Evolutionary conservation across 1,284 basidiomycete genomes (phyloP).

Genomic region (Macrocystidia cucumis): DNA sequence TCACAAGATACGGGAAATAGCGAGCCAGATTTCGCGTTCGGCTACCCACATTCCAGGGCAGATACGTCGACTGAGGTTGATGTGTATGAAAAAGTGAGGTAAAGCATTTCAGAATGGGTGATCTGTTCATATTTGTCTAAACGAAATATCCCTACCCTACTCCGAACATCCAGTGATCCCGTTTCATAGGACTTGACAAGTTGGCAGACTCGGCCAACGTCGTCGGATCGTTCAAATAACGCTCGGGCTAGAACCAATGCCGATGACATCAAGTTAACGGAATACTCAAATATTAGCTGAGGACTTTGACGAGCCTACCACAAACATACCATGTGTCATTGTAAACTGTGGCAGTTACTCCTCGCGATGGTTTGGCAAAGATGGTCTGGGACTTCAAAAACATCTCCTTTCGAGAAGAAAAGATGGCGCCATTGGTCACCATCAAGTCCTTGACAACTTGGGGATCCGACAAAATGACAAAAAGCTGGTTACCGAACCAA

Average conservation of each 20-base stretch:
- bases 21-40: conserved; percentile 30
- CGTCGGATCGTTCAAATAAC: conserved; percentile 19
- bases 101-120: conserved; percentile 2
- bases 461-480: conserved; percentile 29
- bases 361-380: conserved; percentile 24
- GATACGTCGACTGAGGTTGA: conserved; percentile 31
- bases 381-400: conserved; percentile 11
- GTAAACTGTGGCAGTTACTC: conserved; percentile 31
- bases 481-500: conserved; percentile 30
- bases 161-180: conserved; percentile 38
- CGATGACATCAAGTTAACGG: not conserved
- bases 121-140: conserved; percentile 2
- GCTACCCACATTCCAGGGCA: conserved; percentile 32
- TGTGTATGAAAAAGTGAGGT: no score
- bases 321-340: conserved; percentile 27
- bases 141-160: conserved; percentile 15
- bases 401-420: conserved; percentile 26
- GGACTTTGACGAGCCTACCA: not conserved
- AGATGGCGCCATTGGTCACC: conserved; percentile 26
- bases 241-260: conserved; percentile 16
- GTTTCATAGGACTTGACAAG: conserved; percentile 26
- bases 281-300: no score
- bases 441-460: conserved; percentile 28
- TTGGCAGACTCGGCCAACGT: conserved; percentile 26
- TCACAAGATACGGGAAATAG: conserved; percentile 30